Percentiles rank a stretch among this genome's conserved stretches.
Evolutionary conservation across 306 rosid genomes (phyloP).

Genomic region (Vigna radiata): DNA sequence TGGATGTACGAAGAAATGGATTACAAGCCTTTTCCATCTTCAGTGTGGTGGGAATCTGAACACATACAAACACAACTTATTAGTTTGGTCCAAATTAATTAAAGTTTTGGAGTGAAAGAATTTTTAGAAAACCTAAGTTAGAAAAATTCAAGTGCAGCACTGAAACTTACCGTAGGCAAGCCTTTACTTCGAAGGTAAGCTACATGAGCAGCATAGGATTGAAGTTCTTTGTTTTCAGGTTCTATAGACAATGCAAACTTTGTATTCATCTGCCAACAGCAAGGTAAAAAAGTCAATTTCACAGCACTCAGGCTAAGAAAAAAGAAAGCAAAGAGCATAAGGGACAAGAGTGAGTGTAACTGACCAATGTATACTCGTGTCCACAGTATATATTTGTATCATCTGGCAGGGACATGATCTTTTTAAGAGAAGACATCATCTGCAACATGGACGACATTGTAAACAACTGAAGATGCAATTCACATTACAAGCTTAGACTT

Average conservation of each 20-base stretch:
- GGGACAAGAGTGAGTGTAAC: constrained; percentile 33
- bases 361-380: constrained; percentile 91
- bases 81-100: background rate
- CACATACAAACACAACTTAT: background rate
- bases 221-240: constrained; percentile 82
- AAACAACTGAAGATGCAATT: constrained; percentile 22
- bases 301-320: background rate
- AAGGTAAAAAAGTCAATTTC: constrained; percentile 41
- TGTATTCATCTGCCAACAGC: constrained; percentile 71
- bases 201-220: constrained; percentile 74
- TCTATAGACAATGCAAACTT: constrained; percentile 88
- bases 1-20: constrained; percentile 85
- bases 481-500: too few species aligned
- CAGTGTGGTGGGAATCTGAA: constrained; percentile 75
- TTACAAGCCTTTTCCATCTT: constrained; percentile 82
- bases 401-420: constrained; percentile 85
- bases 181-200: constrained; percentile 78
- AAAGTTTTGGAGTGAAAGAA: too few species aligned
- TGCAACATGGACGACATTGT: constrained; percentile 53
- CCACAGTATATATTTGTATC: constrained; percentile 83
- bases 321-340: constrained; percentile 32
- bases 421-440: constrained; percentile 85
- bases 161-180: constrained; percentile 76
- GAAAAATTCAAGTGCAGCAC: background rate
- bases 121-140: too few species aligned